Percentiles rank a stretch among this genome's conserved stretches.
Evolutionary conservation across 371 early-diverging fungal genomes (phyloP).

Genomic region (Haplosporangium sp.): DNA sequence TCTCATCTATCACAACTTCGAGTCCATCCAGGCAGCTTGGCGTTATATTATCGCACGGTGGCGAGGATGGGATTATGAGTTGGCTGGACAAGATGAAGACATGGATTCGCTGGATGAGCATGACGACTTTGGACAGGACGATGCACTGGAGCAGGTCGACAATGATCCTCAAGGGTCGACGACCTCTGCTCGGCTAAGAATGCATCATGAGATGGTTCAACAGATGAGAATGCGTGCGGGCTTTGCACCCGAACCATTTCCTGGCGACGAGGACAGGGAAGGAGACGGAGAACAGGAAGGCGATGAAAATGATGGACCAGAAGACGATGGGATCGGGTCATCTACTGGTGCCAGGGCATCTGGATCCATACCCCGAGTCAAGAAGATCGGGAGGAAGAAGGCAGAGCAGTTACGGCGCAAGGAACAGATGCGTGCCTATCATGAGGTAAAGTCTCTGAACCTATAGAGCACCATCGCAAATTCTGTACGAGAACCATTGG

Average conservation of each 20-base stretch:
- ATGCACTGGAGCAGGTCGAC: constrained; percentile 6
- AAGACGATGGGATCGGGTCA: constrained; percentile 58
- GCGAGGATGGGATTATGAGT: background rate
- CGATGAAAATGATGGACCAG: constrained; percentile 37
- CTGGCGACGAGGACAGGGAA: constrained; percentile 23
- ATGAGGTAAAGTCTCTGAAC: constrained; percentile 47
- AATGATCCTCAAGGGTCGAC: constrained; percentile 41
- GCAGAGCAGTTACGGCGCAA: constrained; percentile 64
- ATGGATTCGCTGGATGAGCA: constrained; percentile 3
- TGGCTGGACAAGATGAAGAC: constrained; percentile 9
- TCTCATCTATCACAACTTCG: constrained; percentile 14
- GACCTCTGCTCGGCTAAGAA: constrained; percentile 44
- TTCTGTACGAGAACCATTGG: background rate
- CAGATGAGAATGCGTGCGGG: constrained; percentile 51
- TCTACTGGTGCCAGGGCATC: constrained; percentile 41
- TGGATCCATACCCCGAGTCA: constrained; percentile 45
- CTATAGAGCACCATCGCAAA: background rate
- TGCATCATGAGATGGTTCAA: constrained; percentile 56
- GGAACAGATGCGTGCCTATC: constrained; percentile 67
- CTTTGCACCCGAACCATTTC: constrained; percentile 52
- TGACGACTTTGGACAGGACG: background rate
- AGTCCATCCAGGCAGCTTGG: constrained; percentile 7
- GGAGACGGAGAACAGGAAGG: constrained; percentile 22
- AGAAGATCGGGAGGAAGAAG: constrained; percentile 65
- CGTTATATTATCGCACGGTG: constrained; percentile 2